Percentiles rank a stretch among this genome's conserved stretches.
Evolutionary conservation across 192 early-diverging fungal species (phyloP).

Genomic region (Linnemannia exigua): DNA sequence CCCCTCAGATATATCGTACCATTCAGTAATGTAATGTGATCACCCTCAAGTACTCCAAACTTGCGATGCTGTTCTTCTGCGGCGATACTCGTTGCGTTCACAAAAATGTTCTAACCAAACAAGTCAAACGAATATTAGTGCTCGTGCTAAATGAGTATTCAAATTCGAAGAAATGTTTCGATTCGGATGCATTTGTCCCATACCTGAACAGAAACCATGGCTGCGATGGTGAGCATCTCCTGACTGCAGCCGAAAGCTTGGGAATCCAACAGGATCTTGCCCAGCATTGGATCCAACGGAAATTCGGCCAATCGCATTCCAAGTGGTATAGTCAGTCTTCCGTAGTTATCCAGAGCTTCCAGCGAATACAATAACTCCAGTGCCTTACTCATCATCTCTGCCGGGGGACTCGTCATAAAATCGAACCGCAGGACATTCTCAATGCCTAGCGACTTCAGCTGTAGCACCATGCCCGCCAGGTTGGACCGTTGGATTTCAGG

Average conservation of each 20-base stretch:
- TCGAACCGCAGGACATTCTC: constrained; percentile 86
- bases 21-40: constrained; percentile 70
- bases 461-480: constrained; percentile 75
- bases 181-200: background rate
- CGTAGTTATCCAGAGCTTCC: constrained; percentile 78
- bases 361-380: constrained; percentile 83
- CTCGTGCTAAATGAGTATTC: background rate
- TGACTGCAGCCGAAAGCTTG: constrained; percentile 74
- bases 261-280: constrained; percentile 76
- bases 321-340: constrained; percentile 78
- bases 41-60: constrained; percentile 85
- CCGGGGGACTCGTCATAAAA: constrained; percentile 83
- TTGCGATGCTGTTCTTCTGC: constrained; percentile 71
- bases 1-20: constrained; percentile 22
- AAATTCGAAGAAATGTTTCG: background rate
- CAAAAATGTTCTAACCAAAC: constrained; percentile 60
- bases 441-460: constrained; percentile 86
- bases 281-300: constrained; percentile 80
- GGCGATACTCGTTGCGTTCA: constrained; percentile 49
- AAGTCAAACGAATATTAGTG: background rate
- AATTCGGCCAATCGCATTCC: constrained; percentile 81
- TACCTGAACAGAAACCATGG: constrained; percentile 85
- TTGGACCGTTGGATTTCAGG: constrained; percentile 94
- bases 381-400: constrained; percentile 76
- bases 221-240: constrained; percentile 84